phyloP scores from a whole-genome alignment of 495 filamentous ascomycete genomes.

The Penicillium robsamsonii region DNA sequence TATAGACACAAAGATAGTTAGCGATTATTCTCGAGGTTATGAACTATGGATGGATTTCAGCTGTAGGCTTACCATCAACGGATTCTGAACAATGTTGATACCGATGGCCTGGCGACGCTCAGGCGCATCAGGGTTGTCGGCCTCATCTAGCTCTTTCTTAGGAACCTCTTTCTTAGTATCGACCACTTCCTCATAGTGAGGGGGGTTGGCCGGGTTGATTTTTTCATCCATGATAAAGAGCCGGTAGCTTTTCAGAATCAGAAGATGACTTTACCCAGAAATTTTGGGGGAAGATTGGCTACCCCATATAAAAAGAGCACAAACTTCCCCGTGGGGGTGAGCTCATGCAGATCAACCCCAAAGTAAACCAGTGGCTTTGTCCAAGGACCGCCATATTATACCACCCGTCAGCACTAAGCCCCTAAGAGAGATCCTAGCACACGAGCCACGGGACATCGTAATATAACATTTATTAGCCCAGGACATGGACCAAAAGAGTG shows the following conservation, averaged over 20 bases:
- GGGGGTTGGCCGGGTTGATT: too few relatives aligned
- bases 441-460: neutral
- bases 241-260: neutral
- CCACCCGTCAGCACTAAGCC: slow-evolving; percentile 7
- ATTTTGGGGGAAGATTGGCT: neutral
- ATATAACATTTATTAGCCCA: neutral
- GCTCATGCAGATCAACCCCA: slow-evolving; percentile 2
- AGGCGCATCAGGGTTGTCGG: neutral
- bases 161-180: neutral
- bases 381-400: neutral
- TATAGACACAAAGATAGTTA: slow-evolving; percentile 15
- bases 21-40: neutral
- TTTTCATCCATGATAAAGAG: slow-evolving; percentile 1
- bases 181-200: neutral
- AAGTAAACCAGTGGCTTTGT: slow-evolving; percentile 1
- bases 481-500: neutral
- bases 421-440: slow-evolving; percentile 2
- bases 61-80: neutral
- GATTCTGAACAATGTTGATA: slow-evolving; percentile 4
- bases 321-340: slow-evolving; percentile 1
- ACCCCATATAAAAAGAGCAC: neutral
- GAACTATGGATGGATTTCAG: neutral
- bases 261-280: neutral
- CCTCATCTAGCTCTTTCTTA: neutral
- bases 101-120: neutral